Evolutionary conservation across 2,329 filamentous ascomycete genomes (phyloP), one percentile per base, ranked within the genome.

Genomic region (Stromatinia cepivora): DNA sequence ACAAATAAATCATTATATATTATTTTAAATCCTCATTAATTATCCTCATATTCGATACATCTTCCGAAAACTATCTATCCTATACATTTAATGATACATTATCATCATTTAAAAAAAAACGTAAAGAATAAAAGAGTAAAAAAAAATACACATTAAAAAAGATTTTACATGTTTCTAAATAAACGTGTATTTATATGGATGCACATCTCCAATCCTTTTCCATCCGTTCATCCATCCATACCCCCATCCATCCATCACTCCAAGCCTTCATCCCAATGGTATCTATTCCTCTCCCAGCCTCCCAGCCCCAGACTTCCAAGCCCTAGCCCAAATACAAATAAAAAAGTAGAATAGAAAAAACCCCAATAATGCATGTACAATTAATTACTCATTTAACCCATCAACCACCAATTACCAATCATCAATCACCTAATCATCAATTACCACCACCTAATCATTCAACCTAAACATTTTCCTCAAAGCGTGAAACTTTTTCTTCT

Each of bases 401-500:
- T 6, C 25, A 31, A 9, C 2, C 20, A 61, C 25, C 28, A 48
- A 56, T 36, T 34, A 34, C 39, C 58, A 13, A 13, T 15, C 15
- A 22, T 4, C 25, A 20, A 54, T 31, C 50, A 7, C 3, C 25
- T 11, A 15, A 53, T 34, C 9, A 42, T 13, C n/a, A 28, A 42
- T 42, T 42, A 42, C 22, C 34, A 17, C 36, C 50, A 3, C n/a
- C 70, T 78, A 88, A 75, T 86, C 84, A 76, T 86, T 80, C 63
- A 88, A 78, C 62, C 84, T 82, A 79, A 92, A 90, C 78, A 90
- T 89, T 78, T 83, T 86, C 77, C 90, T 86, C 77, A 92, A 79
- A 67, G 82, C 81, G 54, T 84, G 84, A 79, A 92, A 92, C 79
- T 89, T 91, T 84, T 92, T 92, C 81, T 85, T 87, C 81, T 85